Evolutionary conservation across 345 rosid genomes (phyloP).

Genomic region (Melaleuca alternifolia): DNA sequence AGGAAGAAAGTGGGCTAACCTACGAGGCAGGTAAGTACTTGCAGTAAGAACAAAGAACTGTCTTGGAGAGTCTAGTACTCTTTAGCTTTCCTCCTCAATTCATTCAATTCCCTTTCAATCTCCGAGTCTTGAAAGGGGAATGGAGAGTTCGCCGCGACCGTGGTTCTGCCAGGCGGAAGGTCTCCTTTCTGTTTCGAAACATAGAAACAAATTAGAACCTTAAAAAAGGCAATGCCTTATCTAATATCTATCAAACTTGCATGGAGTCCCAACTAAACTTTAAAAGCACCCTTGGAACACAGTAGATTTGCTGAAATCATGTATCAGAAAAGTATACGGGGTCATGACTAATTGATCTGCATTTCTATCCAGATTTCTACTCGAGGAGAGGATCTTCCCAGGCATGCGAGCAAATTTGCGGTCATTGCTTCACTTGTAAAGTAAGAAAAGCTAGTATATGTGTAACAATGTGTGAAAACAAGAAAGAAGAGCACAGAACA

Average conservation of each 20-base stretch:
- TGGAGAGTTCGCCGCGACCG: background rate
- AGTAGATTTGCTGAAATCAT: background rate
- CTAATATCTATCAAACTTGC: background rate
- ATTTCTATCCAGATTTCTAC: background rate
- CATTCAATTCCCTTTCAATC: constrained; percentile 17
- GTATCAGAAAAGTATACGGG: background rate
- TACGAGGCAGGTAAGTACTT: background rate
- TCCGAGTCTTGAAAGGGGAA: constrained; percentile 11
- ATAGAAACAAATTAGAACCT: background rate
- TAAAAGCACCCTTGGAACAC: background rate
- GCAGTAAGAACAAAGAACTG: constrained; percentile 7
- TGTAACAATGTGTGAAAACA: background rate
- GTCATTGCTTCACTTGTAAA: background rate
- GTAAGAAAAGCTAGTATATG: background rate
- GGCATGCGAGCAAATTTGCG: background rate
- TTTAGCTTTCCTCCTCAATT: constrained; percentile 9
- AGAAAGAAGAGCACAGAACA: background rate
- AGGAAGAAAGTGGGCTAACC: constrained; percentile 1
- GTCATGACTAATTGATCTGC: background rate
- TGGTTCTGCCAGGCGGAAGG: constrained; percentile 11
- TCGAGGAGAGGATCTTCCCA: background rate
- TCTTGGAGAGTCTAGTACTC: constrained; percentile 10
- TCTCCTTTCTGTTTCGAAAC: constrained; percentile 7
- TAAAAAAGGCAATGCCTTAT: too few species aligned
- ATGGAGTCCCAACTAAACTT: background rate